phyloP scores from a whole-genome alignment of 805 yeast species.

The Ogataea methanolica region DNA sequence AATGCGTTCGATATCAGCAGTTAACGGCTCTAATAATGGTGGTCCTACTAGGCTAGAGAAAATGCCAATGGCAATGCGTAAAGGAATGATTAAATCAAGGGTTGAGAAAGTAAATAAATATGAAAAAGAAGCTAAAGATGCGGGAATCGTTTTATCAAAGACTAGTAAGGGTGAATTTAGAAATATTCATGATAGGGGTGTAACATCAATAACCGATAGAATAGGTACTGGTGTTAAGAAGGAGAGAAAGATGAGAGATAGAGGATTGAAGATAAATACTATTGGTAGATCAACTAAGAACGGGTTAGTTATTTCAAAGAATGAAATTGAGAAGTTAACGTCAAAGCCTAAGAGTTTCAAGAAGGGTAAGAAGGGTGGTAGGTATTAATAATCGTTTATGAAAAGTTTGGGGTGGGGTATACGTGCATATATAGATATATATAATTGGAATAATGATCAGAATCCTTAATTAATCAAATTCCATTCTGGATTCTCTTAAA shows the following conservation, averaged over 20 bases:
- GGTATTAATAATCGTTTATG: neutral
- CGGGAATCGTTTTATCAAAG: constrained; percentile 82
- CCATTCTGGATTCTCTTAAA: constrained; percentile 47
- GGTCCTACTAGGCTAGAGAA: constrained; percentile 47
- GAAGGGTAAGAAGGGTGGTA: constrained; percentile 8
- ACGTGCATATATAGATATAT: neutral
- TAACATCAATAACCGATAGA: constrained; percentile 44
- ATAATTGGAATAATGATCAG: neutral
- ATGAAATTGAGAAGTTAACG: constrained; percentile 54
- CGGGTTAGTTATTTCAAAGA: constrained; percentile 67
- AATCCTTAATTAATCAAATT: constrained; percentile 15
- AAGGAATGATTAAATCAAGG: constrained; percentile 69
- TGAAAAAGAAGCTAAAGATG: constrained; percentile 79
- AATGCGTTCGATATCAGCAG: constrained; percentile 42
- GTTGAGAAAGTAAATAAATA: constrained; percentile 46
- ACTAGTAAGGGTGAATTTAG: constrained; percentile 65
- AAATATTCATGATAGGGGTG: constrained; percentile 48
- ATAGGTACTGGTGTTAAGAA: constrained; percentile 44
- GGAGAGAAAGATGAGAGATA: constrained; percentile 47
- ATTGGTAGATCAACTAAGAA: constrained; percentile 76
- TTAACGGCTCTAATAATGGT: constrained; percentile 36
- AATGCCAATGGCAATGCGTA: constrained; percentile 86
- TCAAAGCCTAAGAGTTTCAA: constrained; percentile 13
- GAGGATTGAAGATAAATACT: constrained; percentile 73
- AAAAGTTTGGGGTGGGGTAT: neutral